Percentiles rank a stretch among this genome's conserved stretches.
These are phyloP conservation scores for Camellia japonica DNA, from an alignment of 148 eudicot species.

Conservation along the genomic window DNA sequence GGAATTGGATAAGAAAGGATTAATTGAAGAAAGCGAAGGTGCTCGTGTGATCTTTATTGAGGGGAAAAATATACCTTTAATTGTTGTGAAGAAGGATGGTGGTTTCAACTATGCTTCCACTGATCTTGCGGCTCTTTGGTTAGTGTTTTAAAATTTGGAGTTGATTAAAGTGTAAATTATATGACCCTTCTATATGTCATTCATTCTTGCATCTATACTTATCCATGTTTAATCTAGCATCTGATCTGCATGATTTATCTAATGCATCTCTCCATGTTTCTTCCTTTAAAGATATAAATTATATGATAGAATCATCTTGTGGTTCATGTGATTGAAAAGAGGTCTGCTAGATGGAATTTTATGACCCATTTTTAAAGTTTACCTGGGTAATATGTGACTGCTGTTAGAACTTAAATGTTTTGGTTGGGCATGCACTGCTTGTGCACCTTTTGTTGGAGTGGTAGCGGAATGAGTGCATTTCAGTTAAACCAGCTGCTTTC, in stretches of 20 bases:
- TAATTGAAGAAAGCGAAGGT: constrained; percentile 84
- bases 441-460: neutral
- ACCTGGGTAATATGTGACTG: neutral
- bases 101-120: constrained; percentile 97
- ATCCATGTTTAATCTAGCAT: neutral
- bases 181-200: neutral
- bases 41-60: constrained; percentile 86
- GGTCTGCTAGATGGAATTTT: neutral
- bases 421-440: neutral
- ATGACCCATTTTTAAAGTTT: neutral
- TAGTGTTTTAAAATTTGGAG: constrained; percentile 22
- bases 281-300: constrained; percentile 2
- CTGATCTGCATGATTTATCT: neutral
- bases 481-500: constrained; percentile 11
- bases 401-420: neutral
- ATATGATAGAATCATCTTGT: neutral
- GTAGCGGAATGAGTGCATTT: constrained; percentile 1
- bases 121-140: constrained; percentile 94
- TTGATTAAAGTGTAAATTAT: neutral
- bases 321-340: neutral
- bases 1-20: constrained; percentile 45
- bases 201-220: neutral
- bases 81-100: constrained; percentile 93
- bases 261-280: neutral
- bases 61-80: constrained; percentile 81